Conservation (phyloP, 495 filamentous ascomycete species). For the Parmelia sp. region DNA sequence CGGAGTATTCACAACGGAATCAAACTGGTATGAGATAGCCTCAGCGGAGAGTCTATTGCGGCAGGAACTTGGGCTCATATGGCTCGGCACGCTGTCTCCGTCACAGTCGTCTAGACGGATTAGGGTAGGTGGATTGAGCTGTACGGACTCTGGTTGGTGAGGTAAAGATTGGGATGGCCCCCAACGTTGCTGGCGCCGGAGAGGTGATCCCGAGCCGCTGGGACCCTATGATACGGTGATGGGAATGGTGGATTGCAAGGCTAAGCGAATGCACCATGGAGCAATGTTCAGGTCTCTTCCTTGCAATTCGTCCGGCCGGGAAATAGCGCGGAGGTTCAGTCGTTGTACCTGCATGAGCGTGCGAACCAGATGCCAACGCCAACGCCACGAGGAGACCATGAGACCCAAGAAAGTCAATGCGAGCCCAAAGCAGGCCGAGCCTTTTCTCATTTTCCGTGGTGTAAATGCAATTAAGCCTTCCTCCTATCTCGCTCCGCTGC, state of each 20-base stretch:
- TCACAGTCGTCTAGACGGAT: neutral
- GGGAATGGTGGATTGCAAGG: neutral
- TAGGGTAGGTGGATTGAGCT: neutral
- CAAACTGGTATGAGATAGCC: neutral
- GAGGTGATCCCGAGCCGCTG: neutral
- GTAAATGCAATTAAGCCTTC: neutral
- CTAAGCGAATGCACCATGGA: neutral
- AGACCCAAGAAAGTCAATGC: neutral
- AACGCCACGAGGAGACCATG: neutral
- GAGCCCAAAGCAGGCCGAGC: conserved; percentile 2
- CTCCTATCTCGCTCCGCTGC: neutral
- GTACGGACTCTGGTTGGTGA: neutral
- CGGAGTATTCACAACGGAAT: neutral
- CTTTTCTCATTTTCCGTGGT: neutral
- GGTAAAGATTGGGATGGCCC: neutral
- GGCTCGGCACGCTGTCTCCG: conserved; percentile 7
- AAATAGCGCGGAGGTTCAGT: neutral
- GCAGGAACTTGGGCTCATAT: neutral
- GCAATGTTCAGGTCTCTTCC: neutral
- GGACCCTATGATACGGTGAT: neutral
- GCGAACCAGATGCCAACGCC: neutral
- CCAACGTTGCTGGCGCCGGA: neutral
- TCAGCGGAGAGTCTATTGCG: conserved; percentile 3
- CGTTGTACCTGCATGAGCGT: neutral
- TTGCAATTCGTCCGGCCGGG: neutral